These are phyloP conservation scores for Mucor piriformis DNA, from an alignment of 371 early-diverging fungal genomes.

Conservation along the genomic window DNA sequence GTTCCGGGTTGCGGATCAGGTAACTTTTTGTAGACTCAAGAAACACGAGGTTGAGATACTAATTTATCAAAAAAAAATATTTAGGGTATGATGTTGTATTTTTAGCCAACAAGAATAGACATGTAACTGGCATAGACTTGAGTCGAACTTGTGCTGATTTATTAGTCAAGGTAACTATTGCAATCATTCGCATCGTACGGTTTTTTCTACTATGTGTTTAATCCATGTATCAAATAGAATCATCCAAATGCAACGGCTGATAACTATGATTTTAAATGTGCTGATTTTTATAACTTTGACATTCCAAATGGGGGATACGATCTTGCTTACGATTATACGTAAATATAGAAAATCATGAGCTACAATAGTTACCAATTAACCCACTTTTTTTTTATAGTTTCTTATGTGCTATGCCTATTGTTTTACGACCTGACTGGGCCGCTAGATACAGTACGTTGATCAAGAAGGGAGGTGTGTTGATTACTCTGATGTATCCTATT, in stretches of 20 bases:
- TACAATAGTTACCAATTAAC: not conserved
- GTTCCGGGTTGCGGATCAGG: slow-evolving; percentile 88
- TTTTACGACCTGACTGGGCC: slow-evolving; percentile 73
- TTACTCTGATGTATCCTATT: slow-evolving; percentile 84
- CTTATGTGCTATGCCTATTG: slow-evolving; percentile 81
- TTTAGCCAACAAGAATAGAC: slow-evolving; percentile 59
- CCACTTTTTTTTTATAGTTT: slow-evolving; percentile 52
- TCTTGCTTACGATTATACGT: slow-evolving; percentile 88
- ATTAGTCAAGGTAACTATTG: slow-evolving; percentile 44
- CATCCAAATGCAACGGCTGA: slow-evolving; percentile 30
- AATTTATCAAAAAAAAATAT: not conserved
- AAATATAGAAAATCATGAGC: slow-evolving; percentile 23
- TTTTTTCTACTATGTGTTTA: not conserved
- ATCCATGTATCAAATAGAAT: slow-evolving; percentile 11
- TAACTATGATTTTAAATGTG: slow-evolving; percentile 57
- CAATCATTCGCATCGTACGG: not conserved
- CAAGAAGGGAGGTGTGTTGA: slow-evolving; percentile 72
- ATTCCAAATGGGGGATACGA: slow-evolving; percentile 62
- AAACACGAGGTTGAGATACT: slow-evolving; percentile 6
- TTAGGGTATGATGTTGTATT: slow-evolving; percentile 77
- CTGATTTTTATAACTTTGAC: slow-evolving; percentile 77
- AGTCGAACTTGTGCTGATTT: slow-evolving; percentile 67
- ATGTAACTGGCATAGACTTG: slow-evolving; percentile 73
- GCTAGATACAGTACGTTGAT: slow-evolving; percentile 70
- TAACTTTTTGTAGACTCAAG: slow-evolving; percentile 7